Evolutionary conservation across 106 monocot genomes (phyloP), one percentile per base, ranked within the genome.

Genomic region (Amphibolis antarctica): DNA sequence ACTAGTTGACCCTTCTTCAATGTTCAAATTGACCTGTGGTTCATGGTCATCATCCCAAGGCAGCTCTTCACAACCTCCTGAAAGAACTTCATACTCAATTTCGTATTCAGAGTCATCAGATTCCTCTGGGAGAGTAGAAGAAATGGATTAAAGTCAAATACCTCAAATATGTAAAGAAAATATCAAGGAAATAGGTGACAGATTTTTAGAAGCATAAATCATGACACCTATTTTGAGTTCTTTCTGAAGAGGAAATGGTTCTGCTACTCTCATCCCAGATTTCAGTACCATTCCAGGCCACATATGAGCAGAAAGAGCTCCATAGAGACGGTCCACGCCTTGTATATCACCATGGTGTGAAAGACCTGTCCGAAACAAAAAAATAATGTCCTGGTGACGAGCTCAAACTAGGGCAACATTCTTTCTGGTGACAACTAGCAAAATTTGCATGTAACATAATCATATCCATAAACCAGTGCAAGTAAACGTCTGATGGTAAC

Each of bases 281-380:
- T 99, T 99, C 52, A 99, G 69, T 30, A 88, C 60, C 98, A 99
- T 99, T 68, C 98, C 98, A 70, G 98, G 98, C 91, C 98, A 99
- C 87, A 99, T 88, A 59, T 99, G 81, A 70, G 88, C 86, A 59
- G 91, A 82, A 67, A 99, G 83, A 64, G 98, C 91, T 62, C 84
- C 86, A 73, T 66, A 71, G 20, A 99, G 71, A 42, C 98, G 69
- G 19, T 88, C 81, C 46, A 91, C 67, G 55, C 98, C 98, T 83
- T 99, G 98, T 48, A 83, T 79, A 77, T 99, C 98, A 64, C 98
- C 98, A 74, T 85, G 73, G 52, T 81, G 57, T 24, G 91, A 99
- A n/a, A 99, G 78, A 71, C 98, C 98, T 91, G 81, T 52, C 12
- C 30, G 43, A 24, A 36, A 36, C 36, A 36, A 36, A 36, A 36